A percentile compares a stretch with the other conserved stretches of the same genome.
These are phyloP conservation scores for Retiboletus fuscus DNA, from an alignment of 1,284 basidiomycete genomes.

Conservation along the genomic window DNA sequence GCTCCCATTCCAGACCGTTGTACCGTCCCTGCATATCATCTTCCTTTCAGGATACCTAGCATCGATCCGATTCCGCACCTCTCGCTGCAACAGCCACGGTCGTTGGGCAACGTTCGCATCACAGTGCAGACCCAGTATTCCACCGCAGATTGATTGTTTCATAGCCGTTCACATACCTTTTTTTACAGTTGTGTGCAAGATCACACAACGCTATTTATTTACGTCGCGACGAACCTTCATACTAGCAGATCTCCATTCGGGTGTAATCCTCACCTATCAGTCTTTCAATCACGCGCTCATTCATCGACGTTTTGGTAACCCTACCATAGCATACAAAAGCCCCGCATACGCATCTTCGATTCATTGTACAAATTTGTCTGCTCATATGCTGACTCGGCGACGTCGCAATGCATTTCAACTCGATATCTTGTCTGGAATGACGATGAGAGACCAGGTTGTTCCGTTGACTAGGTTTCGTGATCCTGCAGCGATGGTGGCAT, in stretches of 20 bases:
- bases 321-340: constrained; percentile 10
- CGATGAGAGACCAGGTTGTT: not conserved
- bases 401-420: constrained; percentile 15
- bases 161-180: not conserved
- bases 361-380: constrained; percentile 22
- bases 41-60: constrained; percentile 36
- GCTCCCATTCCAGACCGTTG: not conserved
- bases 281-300: constrained; percentile 11
- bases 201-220: constrained; percentile 26
- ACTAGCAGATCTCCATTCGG: constrained; percentile 6
- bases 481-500: no score
- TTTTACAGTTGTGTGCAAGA: constrained; percentile 27
- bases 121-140: constrained; percentile 32
- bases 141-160: constrained; percentile 18
- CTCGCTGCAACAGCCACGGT: constrained; percentile 15
- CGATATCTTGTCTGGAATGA: constrained; percentile 3
- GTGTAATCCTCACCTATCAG: constrained; percentile 17
- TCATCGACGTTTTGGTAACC: constrained; percentile 20
- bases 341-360: constrained; percentile 10
- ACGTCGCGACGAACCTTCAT: constrained; percentile 33
- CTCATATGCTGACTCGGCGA: constrained; percentile 11
- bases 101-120: constrained; percentile 30
- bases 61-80: constrained; percentile 18
- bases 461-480: not conserved
- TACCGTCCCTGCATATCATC: constrained; percentile 31